phyloP scores from a whole-genome alignment of 2,329 filamentous ascomycete species.

The Dothideomycetes sp. region DNA sequence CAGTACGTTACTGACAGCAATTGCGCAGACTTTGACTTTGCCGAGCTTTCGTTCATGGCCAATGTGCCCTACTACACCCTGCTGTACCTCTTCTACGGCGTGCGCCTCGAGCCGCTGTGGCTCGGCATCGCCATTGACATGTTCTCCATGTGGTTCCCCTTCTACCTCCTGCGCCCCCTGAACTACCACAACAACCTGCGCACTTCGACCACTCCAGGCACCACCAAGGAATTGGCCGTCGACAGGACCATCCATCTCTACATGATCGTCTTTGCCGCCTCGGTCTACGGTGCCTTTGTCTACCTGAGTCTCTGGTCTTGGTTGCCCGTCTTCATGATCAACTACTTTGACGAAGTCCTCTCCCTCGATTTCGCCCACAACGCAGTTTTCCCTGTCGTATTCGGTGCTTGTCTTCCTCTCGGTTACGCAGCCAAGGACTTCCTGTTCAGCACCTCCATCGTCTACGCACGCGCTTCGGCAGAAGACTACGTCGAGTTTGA shows the following conservation, averaged over 20 bases:
- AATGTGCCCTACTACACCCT: conserved; percentile 70
- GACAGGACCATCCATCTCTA: conserved; percentile 55
- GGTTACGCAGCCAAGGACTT: conserved; percentile 66
- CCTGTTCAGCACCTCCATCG: conserved; percentile 62
- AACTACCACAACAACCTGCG: conserved; percentile 49
- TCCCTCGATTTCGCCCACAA: conserved; percentile 60
- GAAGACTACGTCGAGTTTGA: conserved; percentile 50
- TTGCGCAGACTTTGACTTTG: conserved; percentile 33
- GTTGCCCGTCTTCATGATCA: conserved; percentile 62
- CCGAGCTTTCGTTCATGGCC: conserved; percentile 49
- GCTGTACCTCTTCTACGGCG: conserved; percentile 65
- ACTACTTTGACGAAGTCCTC: conserved; percentile 64
- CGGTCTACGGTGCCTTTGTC: conserved; percentile 66
- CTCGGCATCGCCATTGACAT: conserved; percentile 59
- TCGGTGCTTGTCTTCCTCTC: conserved; percentile 54
- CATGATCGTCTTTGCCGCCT: conserved; percentile 58
- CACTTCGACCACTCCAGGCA: conserved; percentile 33
- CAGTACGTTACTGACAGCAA: not conserved
- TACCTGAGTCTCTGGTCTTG: conserved; percentile 60
- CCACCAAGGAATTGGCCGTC: conserved; percentile 41
- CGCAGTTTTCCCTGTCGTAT: conserved; percentile 40
- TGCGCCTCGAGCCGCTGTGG: conserved; percentile 53
- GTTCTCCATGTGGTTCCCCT: conserved; percentile 60
- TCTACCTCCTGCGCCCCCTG: conserved; percentile 61
- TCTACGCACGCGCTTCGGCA: conserved; percentile 28